phyloP scores from a whole-genome alignment of 345 rosid genomes.

The Hibiscus syriacus region DNA sequence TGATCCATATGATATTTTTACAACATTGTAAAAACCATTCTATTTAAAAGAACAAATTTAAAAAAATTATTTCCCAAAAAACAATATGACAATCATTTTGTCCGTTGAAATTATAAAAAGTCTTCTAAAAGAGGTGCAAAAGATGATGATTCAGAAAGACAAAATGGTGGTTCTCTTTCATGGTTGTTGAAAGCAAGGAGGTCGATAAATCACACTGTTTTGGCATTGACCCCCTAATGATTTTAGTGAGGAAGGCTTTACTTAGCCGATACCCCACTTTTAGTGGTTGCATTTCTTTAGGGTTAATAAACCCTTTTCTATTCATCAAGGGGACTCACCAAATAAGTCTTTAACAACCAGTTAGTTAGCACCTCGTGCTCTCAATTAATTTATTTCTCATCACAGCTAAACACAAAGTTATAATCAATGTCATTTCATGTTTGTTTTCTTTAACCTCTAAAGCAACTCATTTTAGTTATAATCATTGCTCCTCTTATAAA shows the following conservation, averaged over 20 bases:
- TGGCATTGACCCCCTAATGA: background rate
- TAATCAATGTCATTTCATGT: background rate
- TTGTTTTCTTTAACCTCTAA: background rate
- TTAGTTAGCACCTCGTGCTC: background rate
- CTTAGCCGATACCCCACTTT: constrained; percentile 6
- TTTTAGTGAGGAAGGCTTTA: constrained; percentile 2
- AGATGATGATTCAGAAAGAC: background rate
- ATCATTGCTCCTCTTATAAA: too few relatives aligned
- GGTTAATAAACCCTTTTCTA: constrained; percentile 3
- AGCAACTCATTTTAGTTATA: background rate
- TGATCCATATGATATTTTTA: too few relatives aligned
- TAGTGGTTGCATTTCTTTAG: constrained; percentile 18
- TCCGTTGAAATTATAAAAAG: too few relatives aligned
- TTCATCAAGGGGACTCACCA: background rate
- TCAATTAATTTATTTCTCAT: background rate
- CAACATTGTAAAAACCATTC: too few relatives aligned
- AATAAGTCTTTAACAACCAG: constrained; percentile 4
- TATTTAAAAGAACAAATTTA: too few relatives aligned
- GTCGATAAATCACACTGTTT: constrained; percentile 11
- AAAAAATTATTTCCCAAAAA: too few relatives aligned
- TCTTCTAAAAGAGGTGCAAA: too few relatives aligned
- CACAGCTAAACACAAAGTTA: background rate
- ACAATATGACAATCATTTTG: too few relatives aligned
- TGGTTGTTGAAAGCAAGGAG: background rate
- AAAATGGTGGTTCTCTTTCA: background rate